Evolutionary conservation across 2,329 filamentous ascomycete species (phyloP).

Genomic region (Pyrenophora tritici-repentis): DNA sequence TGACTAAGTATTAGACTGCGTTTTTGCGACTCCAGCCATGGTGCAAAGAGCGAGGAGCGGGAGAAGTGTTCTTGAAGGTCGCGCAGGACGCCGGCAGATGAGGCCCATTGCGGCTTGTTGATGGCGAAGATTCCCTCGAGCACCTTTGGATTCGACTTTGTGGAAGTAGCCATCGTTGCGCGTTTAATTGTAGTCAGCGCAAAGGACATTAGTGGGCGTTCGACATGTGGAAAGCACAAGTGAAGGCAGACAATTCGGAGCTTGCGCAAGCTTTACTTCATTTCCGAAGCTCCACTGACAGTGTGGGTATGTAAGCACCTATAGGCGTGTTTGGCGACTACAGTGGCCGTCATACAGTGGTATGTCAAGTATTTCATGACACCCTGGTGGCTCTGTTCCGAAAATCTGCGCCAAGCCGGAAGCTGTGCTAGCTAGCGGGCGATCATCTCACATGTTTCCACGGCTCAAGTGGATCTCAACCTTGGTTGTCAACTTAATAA

Average conservation of each 20-base stretch:
- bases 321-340: no score
- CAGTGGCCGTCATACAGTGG: no score
- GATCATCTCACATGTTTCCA: slow-evolving; percentile 22
- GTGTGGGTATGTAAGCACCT: no score
- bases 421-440: slow-evolving; percentile 22
- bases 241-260: no score
- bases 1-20: slow-evolving; percentile 60
- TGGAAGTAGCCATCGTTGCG: slow-evolving; percentile 31
- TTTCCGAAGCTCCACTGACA: no score
- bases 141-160: slow-evolving; percentile 50
- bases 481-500: no score
- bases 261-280: slow-evolving; percentile 5
- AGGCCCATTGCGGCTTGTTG: slow-evolving; percentile 86
- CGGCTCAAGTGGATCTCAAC: background rate
- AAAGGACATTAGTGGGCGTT: slow-evolving; percentile 27
- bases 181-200: slow-evolving; percentile 15
- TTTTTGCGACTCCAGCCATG: slow-evolving; percentile 71
- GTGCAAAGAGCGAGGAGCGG: slow-evolving; percentile 76
- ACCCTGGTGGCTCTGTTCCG: slow-evolving; percentile 18
- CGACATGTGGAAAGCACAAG: no score
- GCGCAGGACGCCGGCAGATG: slow-evolving; percentile 88
- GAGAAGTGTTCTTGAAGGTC: slow-evolving; percentile 86
- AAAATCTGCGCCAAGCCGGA: slow-evolving; percentile 1
- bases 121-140: slow-evolving; percentile 75
- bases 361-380: no score